Percentiles rank a stretch among this genome's conserved stretches.
Conservation (phyloP, 345 rosid genomes). For the Durio zibethinus region DNA sequence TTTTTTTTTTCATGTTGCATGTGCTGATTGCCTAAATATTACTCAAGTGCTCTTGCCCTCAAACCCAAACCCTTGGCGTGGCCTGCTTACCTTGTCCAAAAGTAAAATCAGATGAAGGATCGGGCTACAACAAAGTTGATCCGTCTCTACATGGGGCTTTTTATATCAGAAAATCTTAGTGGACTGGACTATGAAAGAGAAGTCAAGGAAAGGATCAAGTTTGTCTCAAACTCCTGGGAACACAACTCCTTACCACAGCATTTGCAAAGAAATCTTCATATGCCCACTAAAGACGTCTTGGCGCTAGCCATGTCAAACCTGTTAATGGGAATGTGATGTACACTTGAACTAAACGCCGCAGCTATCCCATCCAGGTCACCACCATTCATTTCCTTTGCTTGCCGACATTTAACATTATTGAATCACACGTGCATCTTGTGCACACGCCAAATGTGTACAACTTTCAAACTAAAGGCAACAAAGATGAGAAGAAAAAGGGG, state of each 20-base stretch:
- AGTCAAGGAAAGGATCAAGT: not conserved
- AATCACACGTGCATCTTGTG: not conserved
- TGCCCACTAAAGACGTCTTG: constrained; percentile 13
- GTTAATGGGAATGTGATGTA: not conserved
- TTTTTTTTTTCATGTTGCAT: too few species aligned
- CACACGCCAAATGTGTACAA: not conserved
- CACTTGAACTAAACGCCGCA: not conserved
- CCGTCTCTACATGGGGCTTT: not conserved
- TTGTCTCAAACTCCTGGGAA: not conserved
- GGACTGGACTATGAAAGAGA: not conserved
- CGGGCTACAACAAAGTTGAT: not conserved
- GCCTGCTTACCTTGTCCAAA: not conserved
- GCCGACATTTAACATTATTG: constrained; percentile 23
- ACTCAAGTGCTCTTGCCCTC: not conserved
- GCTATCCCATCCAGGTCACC: not conserved
- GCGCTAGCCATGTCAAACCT: constrained; percentile 4
- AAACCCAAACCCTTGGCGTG: not conserved
- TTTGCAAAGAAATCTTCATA: not conserved
- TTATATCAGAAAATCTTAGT: not conserved
- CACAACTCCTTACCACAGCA: not conserved
- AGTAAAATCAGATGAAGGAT: not conserved
- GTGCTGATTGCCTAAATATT: too few species aligned
- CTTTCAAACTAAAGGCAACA: not conserved
- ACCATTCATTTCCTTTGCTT: constrained; percentile 3
- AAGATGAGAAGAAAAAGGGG: not conserved